Evolutionary conservation across 1,284 basidiomycete species (phyloP).

Genomic region (Puccinia hordei): DNA sequence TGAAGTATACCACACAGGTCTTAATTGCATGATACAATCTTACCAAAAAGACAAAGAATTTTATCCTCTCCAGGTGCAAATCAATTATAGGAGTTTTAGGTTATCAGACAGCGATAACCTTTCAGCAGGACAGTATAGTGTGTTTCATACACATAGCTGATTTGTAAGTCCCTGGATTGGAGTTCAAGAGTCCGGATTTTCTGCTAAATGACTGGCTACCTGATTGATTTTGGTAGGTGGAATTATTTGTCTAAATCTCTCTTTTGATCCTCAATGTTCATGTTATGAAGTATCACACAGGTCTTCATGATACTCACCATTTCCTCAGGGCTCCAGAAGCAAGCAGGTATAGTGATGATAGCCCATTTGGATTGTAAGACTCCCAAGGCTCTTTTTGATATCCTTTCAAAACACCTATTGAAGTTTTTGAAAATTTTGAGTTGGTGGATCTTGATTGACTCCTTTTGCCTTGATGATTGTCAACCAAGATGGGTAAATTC

Average conservation of each 20-base stretch:
- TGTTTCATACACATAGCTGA: no score
- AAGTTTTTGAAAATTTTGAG: slow-evolving; percentile 3
- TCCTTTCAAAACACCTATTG: slow-evolving; percentile 26
- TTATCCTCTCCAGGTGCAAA: no score
- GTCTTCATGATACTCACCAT: no score
- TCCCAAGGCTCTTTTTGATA: slow-evolving; percentile 18
- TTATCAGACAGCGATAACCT: no score
- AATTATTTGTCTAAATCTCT: neutral
- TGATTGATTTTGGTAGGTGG: neutral
- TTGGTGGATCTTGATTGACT: neutral
- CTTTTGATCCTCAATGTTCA: slow-evolving; percentile 14
- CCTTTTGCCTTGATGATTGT: slow-evolving; percentile 8
- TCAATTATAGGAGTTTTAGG: no score
- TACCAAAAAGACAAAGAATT: no score
- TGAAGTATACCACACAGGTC: no score
- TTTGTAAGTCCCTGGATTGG: no score
- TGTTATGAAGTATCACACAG: no score
- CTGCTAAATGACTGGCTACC: neutral
- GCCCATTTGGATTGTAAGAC: slow-evolving; percentile 24
- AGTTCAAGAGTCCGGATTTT: neutral
- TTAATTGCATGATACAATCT: no score
- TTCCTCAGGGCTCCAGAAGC: neutral
- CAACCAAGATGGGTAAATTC: slow-evolving; percentile 11
- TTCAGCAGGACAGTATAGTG: no score
- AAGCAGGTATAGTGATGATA: neutral